Conservation (phyloP, 2,329 filamentous ascomycete genomes). For the Tolypocladium nubicola region DNA sequence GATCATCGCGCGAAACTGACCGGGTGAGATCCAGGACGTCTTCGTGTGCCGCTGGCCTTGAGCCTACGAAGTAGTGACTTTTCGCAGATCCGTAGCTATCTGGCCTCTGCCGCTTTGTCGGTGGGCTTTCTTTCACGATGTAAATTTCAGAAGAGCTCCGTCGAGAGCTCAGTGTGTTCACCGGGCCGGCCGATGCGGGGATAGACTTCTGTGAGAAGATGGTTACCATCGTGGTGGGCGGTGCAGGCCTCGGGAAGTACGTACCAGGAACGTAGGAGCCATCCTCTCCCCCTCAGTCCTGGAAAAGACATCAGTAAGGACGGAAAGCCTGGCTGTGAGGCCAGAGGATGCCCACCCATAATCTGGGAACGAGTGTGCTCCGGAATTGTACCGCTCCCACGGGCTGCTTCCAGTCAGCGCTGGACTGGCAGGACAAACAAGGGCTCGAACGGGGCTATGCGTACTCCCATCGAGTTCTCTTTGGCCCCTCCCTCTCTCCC, state of each 20-base stretch:
- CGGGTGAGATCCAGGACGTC: neutral
- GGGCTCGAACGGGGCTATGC: conserved; percentile 6
- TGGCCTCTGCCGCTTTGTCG: conserved; percentile 1
- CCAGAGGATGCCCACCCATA: conserved; percentile 24
- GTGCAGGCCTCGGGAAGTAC: neutral
- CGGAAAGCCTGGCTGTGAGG: neutral
- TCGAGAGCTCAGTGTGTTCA: conserved; percentile 4
- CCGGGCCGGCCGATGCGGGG: neutral
- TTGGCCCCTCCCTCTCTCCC: conserved; percentile 8
- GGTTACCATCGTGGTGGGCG: neutral
- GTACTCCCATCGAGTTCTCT: conserved; percentile 19
- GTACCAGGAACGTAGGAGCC: neutral
- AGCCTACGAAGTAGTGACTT: neutral
- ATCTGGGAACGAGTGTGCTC: conserved; percentile 28
- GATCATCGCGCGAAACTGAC: neutral
- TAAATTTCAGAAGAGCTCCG: neutral
- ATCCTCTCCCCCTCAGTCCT: neutral
- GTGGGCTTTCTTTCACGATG: neutral
- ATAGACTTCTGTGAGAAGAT: neutral
- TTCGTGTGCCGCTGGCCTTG: neutral
- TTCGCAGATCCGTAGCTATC: neutral
- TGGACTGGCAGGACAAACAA: neutral
- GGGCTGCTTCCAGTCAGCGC: conserved; percentile 13
- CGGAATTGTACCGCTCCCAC: conserved; percentile 22
- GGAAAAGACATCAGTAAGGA: neutral